phyloP scores from a whole-genome alignment of 1,284 basidiomycete genomes.

The Taiwanofungus camphoratus region DNA sequence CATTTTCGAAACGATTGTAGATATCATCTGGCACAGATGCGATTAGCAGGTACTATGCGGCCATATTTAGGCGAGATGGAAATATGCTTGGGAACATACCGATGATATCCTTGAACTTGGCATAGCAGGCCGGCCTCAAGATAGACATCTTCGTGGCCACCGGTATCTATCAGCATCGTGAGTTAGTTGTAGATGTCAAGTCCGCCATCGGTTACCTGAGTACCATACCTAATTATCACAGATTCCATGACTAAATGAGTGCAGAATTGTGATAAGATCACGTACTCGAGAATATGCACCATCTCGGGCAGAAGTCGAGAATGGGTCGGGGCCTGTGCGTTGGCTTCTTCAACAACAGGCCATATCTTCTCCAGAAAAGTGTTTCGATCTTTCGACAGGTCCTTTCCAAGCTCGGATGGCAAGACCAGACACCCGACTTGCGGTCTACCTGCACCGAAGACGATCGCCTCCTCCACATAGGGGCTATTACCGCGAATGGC shows the following conservation, averaged over 20 bases:
- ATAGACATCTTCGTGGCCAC: constrained; percentile 43
- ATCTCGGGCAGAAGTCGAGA: constrained; percentile 47
- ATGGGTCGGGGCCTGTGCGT: constrained; percentile 46
- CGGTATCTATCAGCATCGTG: constrained; percentile 26
- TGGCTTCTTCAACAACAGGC: constrained; percentile 45
- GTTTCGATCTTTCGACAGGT: constrained; percentile 26
- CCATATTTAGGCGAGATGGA: not conserved
- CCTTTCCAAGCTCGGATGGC: constrained; percentile 41
- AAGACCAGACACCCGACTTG: constrained; percentile 52
- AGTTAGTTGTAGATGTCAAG: not conserved
- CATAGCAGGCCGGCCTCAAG: constrained; percentile 40
- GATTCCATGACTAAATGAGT: constrained; percentile 11
- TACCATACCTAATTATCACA: constrained; percentile 19
- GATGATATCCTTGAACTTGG: constrained; percentile 44
- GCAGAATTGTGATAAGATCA: constrained; percentile 8
- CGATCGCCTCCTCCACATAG: constrained; percentile 41
- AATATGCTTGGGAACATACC: constrained; percentile 13
- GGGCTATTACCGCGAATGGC: constrained; percentile 38
- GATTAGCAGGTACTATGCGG: no score
- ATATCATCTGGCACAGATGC: constrained; percentile 31
- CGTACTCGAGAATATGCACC: constrained; percentile 40
- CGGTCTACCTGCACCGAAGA: constrained; percentile 51
- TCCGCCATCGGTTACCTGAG: constrained; percentile 9
- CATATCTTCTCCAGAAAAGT: constrained; percentile 38
- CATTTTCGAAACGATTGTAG: constrained; percentile 42